Percentiles rank a stretch among this genome's conserved stretches.
Conservation (phyloP, 2,329 filamentous ascomycete genomes). For the Botrytis hyacinthi region DNA sequence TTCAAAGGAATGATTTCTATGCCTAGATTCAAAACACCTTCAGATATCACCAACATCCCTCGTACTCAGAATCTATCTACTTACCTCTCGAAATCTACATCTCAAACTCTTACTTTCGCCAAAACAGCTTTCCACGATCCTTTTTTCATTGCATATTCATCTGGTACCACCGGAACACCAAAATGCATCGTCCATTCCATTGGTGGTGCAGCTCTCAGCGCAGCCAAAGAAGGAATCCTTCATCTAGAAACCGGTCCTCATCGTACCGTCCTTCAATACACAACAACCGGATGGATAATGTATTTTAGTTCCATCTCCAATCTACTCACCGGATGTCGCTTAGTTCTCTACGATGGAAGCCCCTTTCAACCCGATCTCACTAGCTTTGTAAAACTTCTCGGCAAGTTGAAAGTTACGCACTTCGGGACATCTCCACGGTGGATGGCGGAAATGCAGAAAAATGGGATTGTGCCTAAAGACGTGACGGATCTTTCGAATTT, state of each 20-base stretch:
- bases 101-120: constrained; percentile 29
- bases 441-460: not conserved
- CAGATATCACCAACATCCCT: not conserved
- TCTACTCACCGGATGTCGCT: not conserved
- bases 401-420: not conserved
- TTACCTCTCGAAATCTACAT: constrained; percentile 22
- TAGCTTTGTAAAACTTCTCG: not conserved
- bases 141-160: constrained; percentile 73
- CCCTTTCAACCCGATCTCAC: not conserved
- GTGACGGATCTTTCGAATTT: not conserved
- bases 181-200: constrained; percentile 83
- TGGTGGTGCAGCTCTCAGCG: constrained; percentile 60
- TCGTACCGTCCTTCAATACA: not conserved
- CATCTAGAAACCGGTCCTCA: not conserved
- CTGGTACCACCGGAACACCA: constrained; percentile 77
- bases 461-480: not conserved
- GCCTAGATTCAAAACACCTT: not conserved
- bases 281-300: not conserved
- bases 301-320: not conserved
- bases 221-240: not conserved
- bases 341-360: not conserved
- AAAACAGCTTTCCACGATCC: constrained; percentile 56
- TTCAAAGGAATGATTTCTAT: not conserved
- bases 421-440: not conserved
- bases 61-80: not conserved